Conservation (phyloP, 805 yeast species). For the Cyberlindnera amylophila region DNA sequence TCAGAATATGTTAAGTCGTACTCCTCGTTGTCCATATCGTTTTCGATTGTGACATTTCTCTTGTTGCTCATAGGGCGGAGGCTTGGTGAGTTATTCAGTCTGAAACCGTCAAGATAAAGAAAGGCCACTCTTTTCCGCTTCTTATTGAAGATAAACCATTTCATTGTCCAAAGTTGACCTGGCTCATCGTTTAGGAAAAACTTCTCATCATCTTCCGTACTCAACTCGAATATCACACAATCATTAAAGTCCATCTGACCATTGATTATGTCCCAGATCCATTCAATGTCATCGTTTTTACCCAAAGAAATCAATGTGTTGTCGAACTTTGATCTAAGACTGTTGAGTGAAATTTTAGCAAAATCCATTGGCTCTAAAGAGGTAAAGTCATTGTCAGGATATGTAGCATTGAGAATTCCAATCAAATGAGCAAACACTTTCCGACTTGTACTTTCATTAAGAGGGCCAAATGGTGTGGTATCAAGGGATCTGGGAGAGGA, state of each 20-base stretch:
- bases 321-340: conserved; percentile 64
- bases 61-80: conserved; percentile 28
- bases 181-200: conserved; percentile 24
- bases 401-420: conserved; percentile 85
- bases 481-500: conserved; percentile 17
- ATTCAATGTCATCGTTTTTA: conserved; percentile 43
- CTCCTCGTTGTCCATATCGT: conserved; percentile 38
- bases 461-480: conserved; percentile 82
- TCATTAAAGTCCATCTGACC: conserved; percentile 63
- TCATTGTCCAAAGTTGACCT: conserved; percentile 43
- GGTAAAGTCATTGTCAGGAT: conserved; percentile 94
- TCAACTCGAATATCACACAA: conserved; percentile 61
- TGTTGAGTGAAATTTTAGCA: conserved; percentile 44
- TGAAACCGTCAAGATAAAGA: conserved; percentile 60
- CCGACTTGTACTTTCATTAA: conserved; percentile 79
- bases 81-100: conserved; percentile 36
- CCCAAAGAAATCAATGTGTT: conserved; percentile 70
- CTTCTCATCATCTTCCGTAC: conserved; percentile 34
- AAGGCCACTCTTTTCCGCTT: conserved; percentile 89
- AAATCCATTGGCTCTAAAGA: conserved; percentile 77
- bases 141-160: conserved; percentile 91
- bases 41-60: conserved; percentile 34
- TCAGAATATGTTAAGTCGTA: conserved; percentile 42
- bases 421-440: conserved; percentile 87
- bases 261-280: conserved; percentile 88